A percentile compares a stretch with the other conserved stretches of the same genome.
Evolutionary conservation across 75 land plant genomes (phyloP).

Genomic region (Isoetes taiwanensis): DNA sequence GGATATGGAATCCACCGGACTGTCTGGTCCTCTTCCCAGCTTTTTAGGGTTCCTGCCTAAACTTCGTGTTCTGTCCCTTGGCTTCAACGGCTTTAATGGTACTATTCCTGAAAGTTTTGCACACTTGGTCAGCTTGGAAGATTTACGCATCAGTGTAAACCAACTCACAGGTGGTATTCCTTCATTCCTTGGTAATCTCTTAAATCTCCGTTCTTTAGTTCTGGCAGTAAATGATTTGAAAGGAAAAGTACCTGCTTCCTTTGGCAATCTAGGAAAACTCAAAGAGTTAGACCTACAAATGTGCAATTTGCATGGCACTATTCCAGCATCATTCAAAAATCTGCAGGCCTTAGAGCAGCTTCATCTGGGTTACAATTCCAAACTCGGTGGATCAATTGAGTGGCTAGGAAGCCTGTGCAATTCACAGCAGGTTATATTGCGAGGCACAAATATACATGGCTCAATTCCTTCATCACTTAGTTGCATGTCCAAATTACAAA

Average conservation of each 20-base stretch:
- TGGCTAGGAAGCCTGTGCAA: no score
- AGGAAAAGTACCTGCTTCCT: slow-evolving; percentile 36
- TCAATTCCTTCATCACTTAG: slow-evolving; percentile 50
- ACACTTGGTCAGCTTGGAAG: slow-evolving; percentile 20
- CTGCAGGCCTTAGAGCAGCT: no score
- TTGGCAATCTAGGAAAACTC: slow-evolving; percentile 48
- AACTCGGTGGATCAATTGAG: no score
- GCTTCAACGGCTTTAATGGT: slow-evolving; percentile 45
- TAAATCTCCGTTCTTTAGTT: slow-evolving; percentile 27
- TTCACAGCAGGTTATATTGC: no score
- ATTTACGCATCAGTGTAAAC: slow-evolving; percentile 58
- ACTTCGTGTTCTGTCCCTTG: slow-evolving; percentile 43
- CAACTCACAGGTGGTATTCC: slow-evolving; percentile 40
- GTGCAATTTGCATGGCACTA: slow-evolving; percentile 44
- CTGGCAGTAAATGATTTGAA: slow-evolving; percentile 49
- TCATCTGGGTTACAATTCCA: no score
- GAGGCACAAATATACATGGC: no score
- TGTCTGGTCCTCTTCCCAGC: slow-evolving; percentile 56
- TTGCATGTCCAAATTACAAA: no score
- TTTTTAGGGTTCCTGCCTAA: slow-evolving; percentile 30
- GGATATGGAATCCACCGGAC: slow-evolving; percentile 40
- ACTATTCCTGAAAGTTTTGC: slow-evolving; percentile 43
- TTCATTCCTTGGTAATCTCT: slow-evolving; percentile 37
- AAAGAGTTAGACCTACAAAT: slow-evolving; percentile 43
- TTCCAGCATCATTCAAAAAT: slow-evolving; percentile 44